Evolutionary conservation across 805 yeast genomes (phyloP), one percentile per base, ranked within the genome.

Genomic region (Cyberlindnera xishuangbannaensis): DNA sequence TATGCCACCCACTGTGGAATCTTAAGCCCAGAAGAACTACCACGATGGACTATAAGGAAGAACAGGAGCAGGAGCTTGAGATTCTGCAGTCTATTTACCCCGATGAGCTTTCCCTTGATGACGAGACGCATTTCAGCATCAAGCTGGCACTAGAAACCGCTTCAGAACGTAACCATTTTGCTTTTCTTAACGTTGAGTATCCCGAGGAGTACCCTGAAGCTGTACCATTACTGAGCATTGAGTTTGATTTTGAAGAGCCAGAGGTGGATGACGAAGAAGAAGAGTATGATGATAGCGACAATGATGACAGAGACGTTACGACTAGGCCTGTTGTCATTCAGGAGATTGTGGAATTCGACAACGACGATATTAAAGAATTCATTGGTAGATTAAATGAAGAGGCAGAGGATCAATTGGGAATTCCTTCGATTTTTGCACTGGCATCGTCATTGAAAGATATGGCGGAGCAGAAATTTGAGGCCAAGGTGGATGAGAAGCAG

Each of bases 11-110:
- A 20, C 23, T 20, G 23, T 20, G 23, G 12, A 20, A 12, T 12
- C 12, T 9, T 9, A 20, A n/a, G n/a, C n/a, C n/a, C n/a, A n/a
- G n/a, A n/a, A n/a, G n/a, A n/a, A n/a, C n/a, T n/a, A 20, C 23
- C 23, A 20, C 12, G 11, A 84, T 84, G 95, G 88, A 83, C 48
- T 73, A 78, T 36, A 53, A 58, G 33, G 95, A 84, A 56, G 97
- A 92, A 53, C 97, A 90, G 55, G 58, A 53, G 18, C 95, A 90
- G 60, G 98, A 90, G 58, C 56, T 92, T 28, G 97, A 88, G 57
- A 87, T 92, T 33, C 69, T 90, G 37, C 79, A 84, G 53, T 79
- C 94, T 13, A 90, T 90, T 35, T 90, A 92, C 55, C 98, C 97
- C 6, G 97, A 90, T 53, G 98, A 90, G 56, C 60, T 85, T 20